These are phyloP conservation scores for Osmozyma mogii DNA, from an alignment of 805 yeast genomes.

Conservation along the genomic window DNA sequence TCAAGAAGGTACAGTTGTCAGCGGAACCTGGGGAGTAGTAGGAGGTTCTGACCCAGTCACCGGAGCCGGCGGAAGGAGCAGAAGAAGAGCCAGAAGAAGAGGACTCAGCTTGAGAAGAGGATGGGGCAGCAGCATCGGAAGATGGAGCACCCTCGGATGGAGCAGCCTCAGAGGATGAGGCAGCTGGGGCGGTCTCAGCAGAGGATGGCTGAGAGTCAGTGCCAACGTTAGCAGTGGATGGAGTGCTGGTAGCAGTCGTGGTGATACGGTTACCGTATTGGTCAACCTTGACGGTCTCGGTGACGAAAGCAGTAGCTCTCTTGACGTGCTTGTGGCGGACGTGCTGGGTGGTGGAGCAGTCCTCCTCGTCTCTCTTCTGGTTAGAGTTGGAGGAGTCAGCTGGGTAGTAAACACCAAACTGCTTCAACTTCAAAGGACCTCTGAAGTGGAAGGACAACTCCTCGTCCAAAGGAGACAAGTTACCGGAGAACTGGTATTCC, in stretches of 20 bases:
- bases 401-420: slow-evolving; percentile 88
- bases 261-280: slow-evolving; percentile 40
- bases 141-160: slow-evolving; percentile 16
- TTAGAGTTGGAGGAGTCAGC: slow-evolving; percentile 32
- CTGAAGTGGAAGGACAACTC: slow-evolving; percentile 85
- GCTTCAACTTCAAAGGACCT: slow-evolving; percentile 74
- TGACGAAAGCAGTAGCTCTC: slow-evolving; percentile 67
- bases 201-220: slow-evolving; percentile 11
- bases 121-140: slow-evolving; percentile 23
- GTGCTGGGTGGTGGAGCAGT: slow-evolving; percentile 38
- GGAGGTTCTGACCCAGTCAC: slow-evolving; percentile 63
- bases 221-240: slow-evolving; percentile 4
- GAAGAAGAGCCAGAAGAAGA: slow-evolving; percentile 33
- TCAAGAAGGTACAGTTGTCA: slow-evolving; percentile 71
- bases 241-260: slow-evolving; percentile 1
- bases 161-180: slow-evolving; percentile 6
- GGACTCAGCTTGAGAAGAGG: slow-evolving; percentile 23
- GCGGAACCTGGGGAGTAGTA: slow-evolving; percentile 63
- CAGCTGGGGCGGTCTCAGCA: slow-evolving; percentile 6
- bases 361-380: slow-evolving; percentile 40
- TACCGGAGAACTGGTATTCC: slow-evolving; percentile 54
- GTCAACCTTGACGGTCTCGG: slow-evolving; percentile 71
- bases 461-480: slow-evolving; percentile 74
- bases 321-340: slow-evolving; percentile 41
- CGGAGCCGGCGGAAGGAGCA: slow-evolving; percentile 9